Evolutionary conservation across 2,329 filamentous ascomycete species (phyloP), one percentile per base, ranked within the genome.

Genomic region (Fusarium proliferatum): DNA sequence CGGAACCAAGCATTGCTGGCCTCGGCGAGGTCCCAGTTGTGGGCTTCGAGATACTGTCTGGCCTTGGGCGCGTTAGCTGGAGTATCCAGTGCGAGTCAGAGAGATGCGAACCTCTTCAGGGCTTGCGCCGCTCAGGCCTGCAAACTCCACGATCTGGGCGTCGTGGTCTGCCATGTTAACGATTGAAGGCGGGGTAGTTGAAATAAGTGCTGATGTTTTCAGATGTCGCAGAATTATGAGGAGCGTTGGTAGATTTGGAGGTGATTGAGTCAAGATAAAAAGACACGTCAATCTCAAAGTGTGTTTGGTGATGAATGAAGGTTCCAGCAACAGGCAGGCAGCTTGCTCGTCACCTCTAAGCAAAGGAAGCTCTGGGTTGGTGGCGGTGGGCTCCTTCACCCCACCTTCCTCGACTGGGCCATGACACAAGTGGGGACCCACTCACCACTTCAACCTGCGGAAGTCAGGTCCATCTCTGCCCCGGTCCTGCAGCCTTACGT

Each of bases 1-100:
- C 86, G 85, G 78, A 89, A 94, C 83, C 87, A 93, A 57, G 89
- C 87, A 36, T 89, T 86, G 61, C 89, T 87, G 21, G 92, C 92
- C 15, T 86, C 83, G 73, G 88, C 85, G 48, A 94, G 83, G 77
- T 94, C 88, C 91, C 93, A 94, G 72, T 88, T 84, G 77, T 88
- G 90, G 41, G 88, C 87, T 28, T 86, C 84, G 12, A 96, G 89
- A 74, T 93, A 93, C 69, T 91, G 86, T 63, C 86, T 86, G 52
- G 93, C 93, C 92, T 95, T 71, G 19, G 10, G 12, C 36, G 38
- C 48, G 30, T 72, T 45, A 61, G 43, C 6, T 43, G 7, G 5
- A 21, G 16, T 9, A 28, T 13, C 12, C 2, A 2, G 16, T 17
- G 9, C 10, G 21, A 15, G 13, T 30, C 2, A n/a, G 8, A 23